Evolutionary conservation across 179 eudicot genomes (phyloP).

Genomic region (Silene noctiflora): DNA sequence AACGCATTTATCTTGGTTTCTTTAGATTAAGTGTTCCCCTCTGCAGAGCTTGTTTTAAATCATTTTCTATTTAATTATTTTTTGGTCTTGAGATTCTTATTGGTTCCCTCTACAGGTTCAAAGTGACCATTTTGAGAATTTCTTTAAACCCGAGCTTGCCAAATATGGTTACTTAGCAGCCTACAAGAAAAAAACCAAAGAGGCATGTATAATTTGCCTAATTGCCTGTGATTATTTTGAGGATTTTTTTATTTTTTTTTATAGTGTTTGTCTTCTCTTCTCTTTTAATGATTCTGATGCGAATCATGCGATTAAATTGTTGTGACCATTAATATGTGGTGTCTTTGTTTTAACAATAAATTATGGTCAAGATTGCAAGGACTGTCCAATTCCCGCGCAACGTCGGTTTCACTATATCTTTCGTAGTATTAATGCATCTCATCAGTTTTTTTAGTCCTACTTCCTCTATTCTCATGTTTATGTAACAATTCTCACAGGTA

Average conservation of each 20-base stretch:
- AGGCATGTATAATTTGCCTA: slow-evolving; percentile 21
- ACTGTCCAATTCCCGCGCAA: background rate
- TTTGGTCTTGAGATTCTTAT: background rate
- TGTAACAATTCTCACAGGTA: slow-evolving; percentile 23
- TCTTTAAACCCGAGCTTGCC: slow-evolving; percentile 36
- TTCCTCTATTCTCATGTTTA: slow-evolving; percentile 5
- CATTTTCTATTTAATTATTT: background rate
- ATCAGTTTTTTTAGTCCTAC: background rate
- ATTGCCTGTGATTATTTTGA: background rate
- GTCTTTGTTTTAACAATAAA: background rate
- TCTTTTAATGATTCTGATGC: too few species aligned
- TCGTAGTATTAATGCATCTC: background rate
- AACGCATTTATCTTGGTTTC: background rate
- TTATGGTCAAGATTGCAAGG: background rate
- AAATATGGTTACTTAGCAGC: slow-evolving; percentile 27
- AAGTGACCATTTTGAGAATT: slow-evolving; percentile 40
- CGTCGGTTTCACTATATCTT: background rate
- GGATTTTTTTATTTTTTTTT: background rate
- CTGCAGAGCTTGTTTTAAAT: background rate
- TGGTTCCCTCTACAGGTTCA: slow-evolving; percentile 33
- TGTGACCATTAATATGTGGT: background rate
- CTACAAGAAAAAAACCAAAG: slow-evolving; percentile 32
- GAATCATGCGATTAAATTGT: background rate
- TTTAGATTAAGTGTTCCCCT: background rate
- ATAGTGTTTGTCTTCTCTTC: background rate